Conservation (phyloP, 2,329 filamentous ascomycete species). For the Aureobasidium sp. region DNA sequence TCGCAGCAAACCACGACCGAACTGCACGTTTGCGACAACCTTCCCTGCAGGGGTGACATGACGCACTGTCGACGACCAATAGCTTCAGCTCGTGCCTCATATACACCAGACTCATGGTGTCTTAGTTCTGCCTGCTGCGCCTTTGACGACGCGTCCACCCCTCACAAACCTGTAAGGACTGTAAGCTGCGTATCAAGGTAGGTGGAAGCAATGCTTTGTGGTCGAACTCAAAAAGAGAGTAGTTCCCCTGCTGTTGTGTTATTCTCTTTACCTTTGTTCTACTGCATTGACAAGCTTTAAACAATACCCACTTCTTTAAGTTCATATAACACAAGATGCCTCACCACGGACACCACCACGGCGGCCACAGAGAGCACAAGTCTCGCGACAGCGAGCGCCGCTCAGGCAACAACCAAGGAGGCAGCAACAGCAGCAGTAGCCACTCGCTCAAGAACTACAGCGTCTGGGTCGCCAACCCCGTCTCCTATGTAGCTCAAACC, state of each 20-base stretch:
- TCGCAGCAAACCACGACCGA: not conserved
- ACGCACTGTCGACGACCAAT: not conserved
- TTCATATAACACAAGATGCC: not conserved
- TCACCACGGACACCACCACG: slow-evolving; percentile 1
- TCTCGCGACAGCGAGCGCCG: not conserved
- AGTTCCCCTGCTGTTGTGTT: not conserved
- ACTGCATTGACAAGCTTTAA: not conserved
- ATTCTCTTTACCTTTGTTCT: not conserved
- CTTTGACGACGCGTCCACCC: not conserved
- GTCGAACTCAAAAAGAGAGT: not conserved
- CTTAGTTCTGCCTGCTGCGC: not conserved
- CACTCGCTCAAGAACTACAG: not conserved
- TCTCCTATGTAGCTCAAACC: slow-evolving; percentile 18
- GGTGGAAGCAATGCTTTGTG: not conserved
- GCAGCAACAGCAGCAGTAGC: not conserved
- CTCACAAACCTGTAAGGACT: not conserved
- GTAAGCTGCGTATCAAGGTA: not conserved
- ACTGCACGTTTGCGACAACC: not conserved
- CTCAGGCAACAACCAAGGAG: not conserved
- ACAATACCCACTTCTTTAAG: too few species aligned
- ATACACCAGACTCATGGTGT: not conserved
- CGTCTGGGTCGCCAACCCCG: slow-evolving; percentile 10
- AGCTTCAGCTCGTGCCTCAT: not conserved
- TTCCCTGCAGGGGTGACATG: not conserved
- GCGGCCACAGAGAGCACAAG: not conserved